Base-by-base conservation (phyloP, 2,329 filamentous ascomycete species). In the Lecanicillium sp. region DNA sequence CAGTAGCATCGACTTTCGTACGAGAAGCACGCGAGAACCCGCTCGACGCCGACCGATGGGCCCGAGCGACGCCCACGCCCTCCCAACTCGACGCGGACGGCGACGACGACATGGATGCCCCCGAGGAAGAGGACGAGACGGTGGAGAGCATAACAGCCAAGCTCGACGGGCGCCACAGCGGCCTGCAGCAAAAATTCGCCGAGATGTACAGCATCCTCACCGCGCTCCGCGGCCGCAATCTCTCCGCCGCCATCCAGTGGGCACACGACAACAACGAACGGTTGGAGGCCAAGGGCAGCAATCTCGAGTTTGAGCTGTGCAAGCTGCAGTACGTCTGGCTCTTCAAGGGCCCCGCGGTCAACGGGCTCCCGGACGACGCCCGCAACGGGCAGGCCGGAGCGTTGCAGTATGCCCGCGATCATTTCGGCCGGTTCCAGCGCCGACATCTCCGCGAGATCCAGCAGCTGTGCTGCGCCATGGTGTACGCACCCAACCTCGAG, bases 251-350 rank as follows among this genome's bases (percentile, higher is more conserved):
- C 1, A 97, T 98, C 20, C 70, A 79, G 47, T 98, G 93, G 93
- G 88, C 93, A 1, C 74, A 82, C 30, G 62, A 75, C 21, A 85
- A 96, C 59, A 84, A 82, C 50, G 65, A 68, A 5, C 73, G 82
- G 21, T 75, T 98, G 3, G 89, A 95, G 60, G 77, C 79, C 4
- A 79, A 89, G 40, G 91, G 90, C 3, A 95, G 89, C 60, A 95
- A 95, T 57, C 78, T 98, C 2, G 91, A 97, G 63, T 98, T 97
- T 54, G 91, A 98, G 60, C 81, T 98, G 2, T 88, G 84, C 67
- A 86, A 89, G 55, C 74, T 97, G 15, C 89, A 95, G 57, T 98
- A 87, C 58, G 78, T 97, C 27, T 91, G 87, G 78, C 76, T 96
- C 1, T 95, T 94, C 66, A 81, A 85, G 53, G 83, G 84, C 0